phyloP scores from a whole-genome alignment of 176 grass and related monocot species.

The Dendrocalamus sinicus region DNA sequence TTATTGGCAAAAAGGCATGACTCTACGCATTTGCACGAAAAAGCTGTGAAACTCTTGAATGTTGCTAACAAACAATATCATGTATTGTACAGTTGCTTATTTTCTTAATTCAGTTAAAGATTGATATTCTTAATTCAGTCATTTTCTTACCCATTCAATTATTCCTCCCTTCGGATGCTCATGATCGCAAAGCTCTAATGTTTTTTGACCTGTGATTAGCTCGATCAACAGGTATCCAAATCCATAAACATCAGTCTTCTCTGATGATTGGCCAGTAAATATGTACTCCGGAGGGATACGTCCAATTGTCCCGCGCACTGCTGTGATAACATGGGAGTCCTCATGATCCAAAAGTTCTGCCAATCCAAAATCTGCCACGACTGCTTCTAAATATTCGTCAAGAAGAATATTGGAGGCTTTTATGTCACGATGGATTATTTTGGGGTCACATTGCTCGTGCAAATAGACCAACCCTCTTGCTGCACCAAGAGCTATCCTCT shows the following conservation, averaged over 20 bases:
- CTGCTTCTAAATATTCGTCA: slow-evolving; percentile 74
- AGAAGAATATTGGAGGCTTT: slow-evolving; percentile 91
- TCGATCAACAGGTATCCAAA: slow-evolving; percentile 81
- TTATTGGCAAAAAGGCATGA: background rate
- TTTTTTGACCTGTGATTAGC: slow-evolving; percentile 73
- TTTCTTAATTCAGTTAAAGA: slow-evolving; percentile 2
- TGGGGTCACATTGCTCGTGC: slow-evolving; percentile 85
- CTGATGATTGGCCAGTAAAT: slow-evolving; percentile 57
- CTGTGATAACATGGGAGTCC: slow-evolving; percentile 66
- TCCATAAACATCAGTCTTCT: slow-evolving; percentile 87
- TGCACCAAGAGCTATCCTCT: slow-evolving; percentile 70
- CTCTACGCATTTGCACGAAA: background rate
- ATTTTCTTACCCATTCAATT: slow-evolving; percentile 59
- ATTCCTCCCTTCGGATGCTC: slow-evolving; percentile 71
- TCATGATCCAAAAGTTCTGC: slow-evolving; percentile 79
- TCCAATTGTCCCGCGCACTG: slow-evolving; percentile 67
- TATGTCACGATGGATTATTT: slow-evolving; percentile 88
- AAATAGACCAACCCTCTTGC: slow-evolving; percentile 71
- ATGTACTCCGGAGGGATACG: slow-evolving; percentile 77
- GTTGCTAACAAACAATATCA: background rate
- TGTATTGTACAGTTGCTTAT: background rate
- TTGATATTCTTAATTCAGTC: background rate
- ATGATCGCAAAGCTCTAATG: slow-evolving; percentile 51
- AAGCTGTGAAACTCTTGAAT: background rate
- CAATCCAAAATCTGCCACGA: slow-evolving; percentile 85